Conservation (phyloP, 139 green algal species). For the Chlamydomonas incerta region DNA sequence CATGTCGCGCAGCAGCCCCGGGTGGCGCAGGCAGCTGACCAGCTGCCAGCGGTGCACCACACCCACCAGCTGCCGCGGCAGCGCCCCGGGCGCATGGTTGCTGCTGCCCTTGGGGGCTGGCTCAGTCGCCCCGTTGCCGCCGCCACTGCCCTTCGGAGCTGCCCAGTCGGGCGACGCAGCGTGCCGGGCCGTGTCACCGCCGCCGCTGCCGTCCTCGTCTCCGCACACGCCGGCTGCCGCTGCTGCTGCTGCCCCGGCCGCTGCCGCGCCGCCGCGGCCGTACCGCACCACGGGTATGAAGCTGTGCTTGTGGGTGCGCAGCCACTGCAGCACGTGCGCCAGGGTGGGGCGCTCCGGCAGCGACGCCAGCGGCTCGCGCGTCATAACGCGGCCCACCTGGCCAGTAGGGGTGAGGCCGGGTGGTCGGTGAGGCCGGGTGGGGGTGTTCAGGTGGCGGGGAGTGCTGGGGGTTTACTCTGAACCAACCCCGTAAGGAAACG, state of each 20-base stretch:
- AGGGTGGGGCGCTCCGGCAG: background rate
- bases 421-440: background rate
- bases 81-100: background rate
- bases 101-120: background rate
- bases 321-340: background rate
- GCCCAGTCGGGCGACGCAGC: too few relatives aligned
- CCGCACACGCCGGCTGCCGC: background rate
- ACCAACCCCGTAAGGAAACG: too few relatives aligned
- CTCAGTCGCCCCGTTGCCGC: too few relatives aligned
- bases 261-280: background rate
- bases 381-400: background rate
- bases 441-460: background rate
- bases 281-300: background rate
- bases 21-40: background rate
- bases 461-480: background rate
- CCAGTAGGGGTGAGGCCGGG: background rate
- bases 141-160: too few relatives aligned
- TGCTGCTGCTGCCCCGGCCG: background rate
- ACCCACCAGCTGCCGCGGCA: background rate
- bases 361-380: background rate
- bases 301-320: background rate
- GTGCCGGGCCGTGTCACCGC: too few relatives aligned
- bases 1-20: background rate
- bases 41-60: background rate
- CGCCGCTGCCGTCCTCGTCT: too few relatives aligned